Percentiles rank a stretch among this genome's conserved stretches.
phyloP scores from a whole-genome alignment of 2,329 filamentous ascomycete species.

The Claviceps digitariae region DNA sequence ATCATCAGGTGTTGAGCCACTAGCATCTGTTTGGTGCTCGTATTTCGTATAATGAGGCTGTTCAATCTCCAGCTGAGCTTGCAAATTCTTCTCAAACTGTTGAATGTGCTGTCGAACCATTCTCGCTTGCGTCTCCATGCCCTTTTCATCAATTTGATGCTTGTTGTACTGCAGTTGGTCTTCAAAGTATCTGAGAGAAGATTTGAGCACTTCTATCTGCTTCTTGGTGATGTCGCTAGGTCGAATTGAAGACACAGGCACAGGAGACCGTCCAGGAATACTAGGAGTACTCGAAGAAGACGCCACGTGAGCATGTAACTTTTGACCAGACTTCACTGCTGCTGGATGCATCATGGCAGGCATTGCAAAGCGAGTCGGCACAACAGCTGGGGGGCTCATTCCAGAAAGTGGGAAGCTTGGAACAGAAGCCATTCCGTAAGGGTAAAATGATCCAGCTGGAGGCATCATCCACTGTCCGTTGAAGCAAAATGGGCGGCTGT shows the following conservation, averaged over 20 bases:
- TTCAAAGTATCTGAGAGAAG: slow-evolving; percentile 41
- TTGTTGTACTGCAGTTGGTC: slow-evolving; percentile 48
- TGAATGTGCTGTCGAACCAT: slow-evolving; percentile 31
- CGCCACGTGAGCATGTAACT: slow-evolving; percentile 8
- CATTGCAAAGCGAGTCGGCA: slow-evolving; percentile 3
- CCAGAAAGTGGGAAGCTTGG: slow-evolving; percentile 15
- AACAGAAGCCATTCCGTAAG: slow-evolving; percentile 16
- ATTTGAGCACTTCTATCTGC: slow-evolving; percentile 38
- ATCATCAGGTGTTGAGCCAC: slow-evolving; percentile 8
- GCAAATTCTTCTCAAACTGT: slow-evolving; percentile 34
- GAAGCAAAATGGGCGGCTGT: slow-evolving; percentile 28
- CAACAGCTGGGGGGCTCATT: slow-evolving; percentile 10
- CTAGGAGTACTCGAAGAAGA: slow-evolving; percentile 8
- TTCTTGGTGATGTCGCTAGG: slow-evolving; percentile 48
- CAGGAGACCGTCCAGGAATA: slow-evolving; percentile 13
- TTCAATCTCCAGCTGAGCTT: slow-evolving; percentile 33
- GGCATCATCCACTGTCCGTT: slow-evolving; percentile 32
- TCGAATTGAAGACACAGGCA: slow-evolving; percentile 44
- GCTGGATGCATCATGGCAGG: slow-evolving; percentile 12
- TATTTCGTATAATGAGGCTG: slow-evolving; percentile 26
- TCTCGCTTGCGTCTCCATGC: slow-evolving; percentile 30
- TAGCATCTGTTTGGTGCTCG: slow-evolving; percentile 14
- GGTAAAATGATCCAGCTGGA: slow-evolving; percentile 12
- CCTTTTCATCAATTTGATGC: slow-evolving; percentile 46
- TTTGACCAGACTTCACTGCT: slow-evolving; percentile 9